phyloP scores from a whole-genome alignment of 768 basidiomycete genomes.

The Trametes cingulata region DNA sequence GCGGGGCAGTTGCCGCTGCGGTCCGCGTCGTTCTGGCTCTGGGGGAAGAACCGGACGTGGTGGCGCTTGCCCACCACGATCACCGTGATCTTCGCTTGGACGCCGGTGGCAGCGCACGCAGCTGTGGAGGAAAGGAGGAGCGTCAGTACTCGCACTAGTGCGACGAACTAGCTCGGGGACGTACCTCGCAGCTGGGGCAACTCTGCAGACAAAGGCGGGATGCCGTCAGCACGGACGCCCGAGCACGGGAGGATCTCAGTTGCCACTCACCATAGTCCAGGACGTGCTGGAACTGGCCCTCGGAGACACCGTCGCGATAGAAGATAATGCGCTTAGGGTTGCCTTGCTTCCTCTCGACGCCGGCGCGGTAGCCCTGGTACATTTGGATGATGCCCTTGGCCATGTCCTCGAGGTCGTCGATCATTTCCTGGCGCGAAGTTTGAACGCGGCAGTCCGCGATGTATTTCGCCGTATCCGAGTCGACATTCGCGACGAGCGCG shows the following conservation, averaged over 20 bases:
- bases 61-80: conserved; percentile 82
- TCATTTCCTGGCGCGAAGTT: conserved; percentile 71
- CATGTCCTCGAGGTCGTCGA: conserved; percentile 70
- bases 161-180: neutral
- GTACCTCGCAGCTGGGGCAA: conserved; percentile 21
- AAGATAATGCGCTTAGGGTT: conserved; percentile 74
- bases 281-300: conserved; percentile 50
- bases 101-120: conserved; percentile 60
- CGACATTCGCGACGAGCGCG: conserved; percentile 77
- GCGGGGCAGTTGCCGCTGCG: conserved; percentile 73
- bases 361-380: conserved; percentile 58
- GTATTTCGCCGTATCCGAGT: conserved; percentile 75
- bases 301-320: conserved; percentile 66
- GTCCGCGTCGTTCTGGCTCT: conserved; percentile 48
- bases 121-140: conserved; percentile 37
- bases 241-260: neutral
- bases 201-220: conserved; percentile 7
- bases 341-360: conserved; percentile 50
- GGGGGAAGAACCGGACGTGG: conserved; percentile 65
- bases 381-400: conserved; percentile 49
- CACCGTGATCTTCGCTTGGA: conserved; percentile 69
- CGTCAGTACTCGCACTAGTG: conserved; percentile 7
- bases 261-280: conserved; percentile 52
- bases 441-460: conserved; percentile 63
- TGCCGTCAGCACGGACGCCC: neutral